Base-by-base conservation (phyloP, 306 rosid genomes). In the Quercus mongolica region DNA sequence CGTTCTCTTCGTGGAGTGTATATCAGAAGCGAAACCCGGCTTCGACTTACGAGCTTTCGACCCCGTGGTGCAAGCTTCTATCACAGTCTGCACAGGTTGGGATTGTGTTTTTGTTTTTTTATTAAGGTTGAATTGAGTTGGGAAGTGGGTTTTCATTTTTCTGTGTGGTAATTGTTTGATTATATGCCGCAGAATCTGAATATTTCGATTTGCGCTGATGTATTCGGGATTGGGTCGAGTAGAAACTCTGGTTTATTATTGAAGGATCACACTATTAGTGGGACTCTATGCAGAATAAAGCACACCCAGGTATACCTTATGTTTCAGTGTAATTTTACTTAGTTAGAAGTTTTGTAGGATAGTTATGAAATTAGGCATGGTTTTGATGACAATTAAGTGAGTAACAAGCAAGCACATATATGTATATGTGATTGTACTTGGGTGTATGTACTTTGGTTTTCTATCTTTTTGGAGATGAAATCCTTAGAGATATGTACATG, bases 21-120 rank as follows among this genome's bases (percentile, higher is more conserved):
- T 82, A 82, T 74, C 94, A 85, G 77, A 95, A 89, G 86, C 97
- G 87, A 83, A 85, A 73, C 62, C 85, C 84, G 51, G 72, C 52
- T 46, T 4, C 72, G 1, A 85, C 83, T 77, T 81, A 79, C 10
- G 99, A 95, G 71, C 18, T 81, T 67, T 56, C 89, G 30, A 78
- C 78, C 75, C 97, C 97, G 7, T 96, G 99, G 99, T 88, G 92
- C 79, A 89, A 79, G 81, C 98, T 96, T 77, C 76, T 93, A 82
- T 80, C 98, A 14, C 92, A 93, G 88, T 96, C 89, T 83, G 90
- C 85, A n/a, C 96, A 82, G 96, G 99, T 68, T 68, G 92, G 54
- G 54, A 49, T 49, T 41, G 46, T 38, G 46, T 67, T 72, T 33
- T 84, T 21, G 10, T 59, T 76, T 75, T 81, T 69, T 74, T 46